Evolutionary conservation across 192 early-diverging fungal genomes (phyloP), one percentile per base, ranked within the genome.

Genomic region (Backusella luteola): DNA sequence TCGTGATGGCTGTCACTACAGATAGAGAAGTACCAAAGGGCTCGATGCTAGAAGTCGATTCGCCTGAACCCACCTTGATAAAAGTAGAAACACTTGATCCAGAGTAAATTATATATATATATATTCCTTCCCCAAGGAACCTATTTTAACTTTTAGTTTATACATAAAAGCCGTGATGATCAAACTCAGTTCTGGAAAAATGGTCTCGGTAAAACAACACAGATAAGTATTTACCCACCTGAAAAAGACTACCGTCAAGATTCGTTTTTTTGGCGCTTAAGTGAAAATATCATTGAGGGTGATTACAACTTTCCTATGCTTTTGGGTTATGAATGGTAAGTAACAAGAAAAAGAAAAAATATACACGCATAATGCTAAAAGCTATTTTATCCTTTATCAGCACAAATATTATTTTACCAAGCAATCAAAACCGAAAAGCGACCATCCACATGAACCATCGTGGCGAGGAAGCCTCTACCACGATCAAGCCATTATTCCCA

Each of bases 241-340:
- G 41, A 72, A 21, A 73, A 77, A 12, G 74, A 89, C 71, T 85
- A 77, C 66, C 72, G 75, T 71, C 75, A 75, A 39, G 90, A 91
- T 32, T 73, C 80, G 2, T 91, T 91, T 75, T 69, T 89, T 39
- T 91, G 90, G 90, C 83, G 90, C 11, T 74, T 91, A 12, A 83
- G 76, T 77, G 39, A 75, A 2, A 66, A 73, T 32, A 42, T 34
- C 19, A 69, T 83, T n/a, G 49, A 82, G 9, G 81, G 52, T 14
- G 66, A 75, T 34, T 83, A 73, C 67, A 59, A 75, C 32, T 86
- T 90, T 77, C 82, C 88, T 1, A 77, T 91, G 39, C 86, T 85
- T 69, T 89, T 90, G n/a, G 87, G 87, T 32, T 91, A 91, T 82
- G 87, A 89, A 44, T 81, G 80, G 80, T 80, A 67, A 39, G 73